Conservation (phyloP, 129 eudicot species). For the Logfia minima region DNA sequence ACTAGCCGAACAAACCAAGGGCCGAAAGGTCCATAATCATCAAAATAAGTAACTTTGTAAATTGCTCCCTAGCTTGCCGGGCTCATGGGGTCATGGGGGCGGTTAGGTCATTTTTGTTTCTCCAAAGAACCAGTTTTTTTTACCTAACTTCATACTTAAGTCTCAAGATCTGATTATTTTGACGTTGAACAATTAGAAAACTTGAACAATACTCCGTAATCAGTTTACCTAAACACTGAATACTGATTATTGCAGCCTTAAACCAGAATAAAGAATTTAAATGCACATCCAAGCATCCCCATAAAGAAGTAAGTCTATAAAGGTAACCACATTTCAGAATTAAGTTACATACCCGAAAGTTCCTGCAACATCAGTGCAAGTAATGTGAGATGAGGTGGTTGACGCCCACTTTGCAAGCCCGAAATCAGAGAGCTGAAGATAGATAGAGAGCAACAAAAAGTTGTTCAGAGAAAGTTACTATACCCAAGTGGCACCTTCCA, state of each 20-base stretch:
- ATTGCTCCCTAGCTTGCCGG: too few relatives aligned
- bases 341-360: constrained; percentile 67
- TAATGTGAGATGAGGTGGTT: constrained; percentile 46
- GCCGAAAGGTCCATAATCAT: too few relatives aligned
- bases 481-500: not conserved
- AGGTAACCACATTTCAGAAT: not conserved
- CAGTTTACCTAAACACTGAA: not conserved
- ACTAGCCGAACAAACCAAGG: not conserved
- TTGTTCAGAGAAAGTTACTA: constrained; percentile 6
- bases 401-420: constrained; percentile 78
- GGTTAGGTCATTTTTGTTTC: not conserved
- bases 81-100: too few relatives aligned
- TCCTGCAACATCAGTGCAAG: constrained; percentile 66
- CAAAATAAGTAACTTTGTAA: too few relatives aligned
- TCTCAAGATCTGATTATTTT: not conserved
- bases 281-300: not conserved
- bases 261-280: not conserved
- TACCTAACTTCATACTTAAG: not conserved
- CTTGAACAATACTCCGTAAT: not conserved
- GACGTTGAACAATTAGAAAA: not conserved
- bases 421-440: constrained; percentile 71
- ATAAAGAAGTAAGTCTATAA: not conserved
- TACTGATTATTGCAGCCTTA: not conserved
- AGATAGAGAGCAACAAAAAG: not conserved
- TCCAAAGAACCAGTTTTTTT: not conserved